Conservation (phyloP, 2,329 filamentous ascomycete species). For the Beauveria brongniartii region DNA sequence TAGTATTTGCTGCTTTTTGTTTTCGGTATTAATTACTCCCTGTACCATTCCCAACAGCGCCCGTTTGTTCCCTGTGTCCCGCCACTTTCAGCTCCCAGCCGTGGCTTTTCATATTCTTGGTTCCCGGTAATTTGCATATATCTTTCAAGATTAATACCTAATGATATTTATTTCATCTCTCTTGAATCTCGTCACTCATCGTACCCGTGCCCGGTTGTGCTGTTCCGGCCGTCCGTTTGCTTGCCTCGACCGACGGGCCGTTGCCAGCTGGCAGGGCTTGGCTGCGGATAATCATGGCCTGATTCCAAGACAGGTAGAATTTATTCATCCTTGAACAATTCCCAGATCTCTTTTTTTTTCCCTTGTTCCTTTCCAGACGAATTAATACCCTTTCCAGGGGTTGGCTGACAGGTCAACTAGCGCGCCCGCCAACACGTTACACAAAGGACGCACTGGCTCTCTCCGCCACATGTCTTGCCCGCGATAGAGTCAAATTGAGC, state of each 20-base stretch:
- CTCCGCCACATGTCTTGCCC: neutral
- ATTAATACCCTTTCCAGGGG: neutral
- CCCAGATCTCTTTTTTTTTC: no score
- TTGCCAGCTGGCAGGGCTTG: constrained; percentile 6
- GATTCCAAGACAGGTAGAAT: neutral
- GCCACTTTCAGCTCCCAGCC: no score
- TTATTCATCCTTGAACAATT: neutral
- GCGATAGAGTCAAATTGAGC: neutral
- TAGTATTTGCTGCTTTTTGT: no score
- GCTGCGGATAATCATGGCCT: neutral
- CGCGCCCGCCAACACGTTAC: constrained; percentile 2
- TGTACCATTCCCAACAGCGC: no score
- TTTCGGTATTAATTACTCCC: no score
- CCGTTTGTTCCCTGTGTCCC: no score
- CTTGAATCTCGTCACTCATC: no score
- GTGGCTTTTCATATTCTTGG: no score
- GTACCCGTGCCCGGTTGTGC: neutral
- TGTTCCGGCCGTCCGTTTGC: neutral
- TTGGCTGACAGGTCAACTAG: neutral
- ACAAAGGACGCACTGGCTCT: neutral
- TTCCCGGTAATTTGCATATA: no score
- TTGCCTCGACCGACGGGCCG: neutral
- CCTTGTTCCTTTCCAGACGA: no score
- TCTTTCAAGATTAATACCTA: no score
- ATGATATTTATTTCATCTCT: no score